phyloP scores from a whole-genome alignment of 352 stramenopile species.

The Albugo candida region DNA sequence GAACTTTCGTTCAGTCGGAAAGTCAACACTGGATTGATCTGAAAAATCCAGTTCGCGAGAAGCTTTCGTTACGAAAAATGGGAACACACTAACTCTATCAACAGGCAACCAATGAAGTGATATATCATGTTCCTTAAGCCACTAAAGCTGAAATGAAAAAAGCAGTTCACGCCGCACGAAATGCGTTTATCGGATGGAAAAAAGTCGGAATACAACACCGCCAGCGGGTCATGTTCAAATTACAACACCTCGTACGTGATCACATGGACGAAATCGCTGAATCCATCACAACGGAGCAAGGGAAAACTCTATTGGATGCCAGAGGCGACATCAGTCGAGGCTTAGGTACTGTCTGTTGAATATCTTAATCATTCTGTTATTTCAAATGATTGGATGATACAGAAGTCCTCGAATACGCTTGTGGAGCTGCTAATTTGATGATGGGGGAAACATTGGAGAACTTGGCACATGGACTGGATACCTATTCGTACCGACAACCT shows the following conservation, averaged over 20 bases:
- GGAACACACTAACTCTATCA: too few species aligned
- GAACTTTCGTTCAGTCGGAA: slow-evolving; percentile 84
- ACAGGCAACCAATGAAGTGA: slow-evolving; percentile 74
- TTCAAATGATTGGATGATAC: background rate
- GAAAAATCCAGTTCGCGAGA: slow-evolving; percentile 47
- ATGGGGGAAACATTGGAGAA: slow-evolving; percentile 92
- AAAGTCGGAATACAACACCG: slow-evolving; percentile 86
- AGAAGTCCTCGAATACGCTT: slow-evolving; percentile 63
- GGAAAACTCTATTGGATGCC: slow-evolving; percentile 88
- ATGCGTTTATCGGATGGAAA: slow-evolving; percentile 86
- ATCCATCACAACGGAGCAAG: slow-evolving; percentile 89
- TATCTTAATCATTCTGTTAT: background rate
- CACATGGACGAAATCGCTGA: too few species aligned
- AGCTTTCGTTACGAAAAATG: too few species aligned
- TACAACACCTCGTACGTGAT: slow-evolving; percentile 93
- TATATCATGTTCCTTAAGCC: slow-evolving; percentile 71
- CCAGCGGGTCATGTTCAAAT: slow-evolving; percentile 90
- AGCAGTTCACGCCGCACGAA: slow-evolving; percentile 49
- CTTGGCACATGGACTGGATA: slow-evolving; percentile 84
- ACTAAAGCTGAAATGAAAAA: slow-evolving; percentile 76
- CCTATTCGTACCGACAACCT: slow-evolving; percentile 87
- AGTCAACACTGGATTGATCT: slow-evolving; percentile 85
- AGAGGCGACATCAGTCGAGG: slow-evolving; percentile 94
- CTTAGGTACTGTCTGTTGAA: slow-evolving; percentile 21
- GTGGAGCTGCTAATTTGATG: slow-evolving; percentile 64